Percentiles rank a stretch among this genome's conserved stretches.
Evolutionary conservation across 805 yeast genomes (phyloP).

Genomic region (Saccharomycopsis fodiens): DNA sequence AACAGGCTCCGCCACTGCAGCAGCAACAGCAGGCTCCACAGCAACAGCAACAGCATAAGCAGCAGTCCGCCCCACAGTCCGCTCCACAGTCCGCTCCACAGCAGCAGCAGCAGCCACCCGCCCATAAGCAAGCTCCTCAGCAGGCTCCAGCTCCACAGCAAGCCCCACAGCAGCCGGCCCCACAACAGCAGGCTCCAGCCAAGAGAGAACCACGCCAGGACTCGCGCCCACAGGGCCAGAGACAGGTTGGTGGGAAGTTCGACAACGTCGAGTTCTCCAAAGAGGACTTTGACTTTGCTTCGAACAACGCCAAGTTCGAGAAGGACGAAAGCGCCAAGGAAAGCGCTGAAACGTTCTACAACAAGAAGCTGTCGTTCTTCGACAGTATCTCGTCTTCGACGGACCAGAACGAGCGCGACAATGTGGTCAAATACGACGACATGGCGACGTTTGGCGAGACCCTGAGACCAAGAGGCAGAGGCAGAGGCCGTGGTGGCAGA

Average conservation of each 20-base stretch:
- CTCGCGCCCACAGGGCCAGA: conserved; percentile 7
- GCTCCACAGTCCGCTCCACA: background rate
- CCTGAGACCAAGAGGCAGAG: conserved; percentile 10
- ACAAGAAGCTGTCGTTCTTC: conserved; percentile 80
- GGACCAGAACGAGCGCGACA: conserved; percentile 28
- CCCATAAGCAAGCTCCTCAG: conserved; percentile 7
- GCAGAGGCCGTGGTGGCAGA: conserved; percentile 49
- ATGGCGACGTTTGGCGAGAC: conserved; percentile 21
- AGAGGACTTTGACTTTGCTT: conserved; percentile 68
- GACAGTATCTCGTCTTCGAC: conserved; percentile 69
- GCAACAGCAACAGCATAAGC: conserved; percentile 18
- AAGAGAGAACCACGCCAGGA: conserved; percentile 17
- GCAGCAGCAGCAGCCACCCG: conserved; percentile 6
- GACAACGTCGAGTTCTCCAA: conserved; percentile 34
- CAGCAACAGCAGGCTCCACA: conserved; percentile 20
- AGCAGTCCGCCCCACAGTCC: conserved; percentile 14
- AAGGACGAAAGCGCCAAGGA: conserved; percentile 33
- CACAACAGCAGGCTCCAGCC: conserved; percentile 6
- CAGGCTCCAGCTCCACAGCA: conserved; percentile 17
- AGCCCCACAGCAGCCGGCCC: background rate
- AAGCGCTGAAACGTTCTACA: conserved; percentile 39
- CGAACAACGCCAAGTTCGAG: conserved; percentile 64
- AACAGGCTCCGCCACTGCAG: conserved; percentile 9
- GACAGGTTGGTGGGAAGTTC: conserved; percentile 1
- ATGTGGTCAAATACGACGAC: conserved; percentile 16